Evolutionary conservation across 208 protist genomes (phyloP), one percentile per base, ranked within the genome.

Genomic region (Crithidia thermophila): DNA sequence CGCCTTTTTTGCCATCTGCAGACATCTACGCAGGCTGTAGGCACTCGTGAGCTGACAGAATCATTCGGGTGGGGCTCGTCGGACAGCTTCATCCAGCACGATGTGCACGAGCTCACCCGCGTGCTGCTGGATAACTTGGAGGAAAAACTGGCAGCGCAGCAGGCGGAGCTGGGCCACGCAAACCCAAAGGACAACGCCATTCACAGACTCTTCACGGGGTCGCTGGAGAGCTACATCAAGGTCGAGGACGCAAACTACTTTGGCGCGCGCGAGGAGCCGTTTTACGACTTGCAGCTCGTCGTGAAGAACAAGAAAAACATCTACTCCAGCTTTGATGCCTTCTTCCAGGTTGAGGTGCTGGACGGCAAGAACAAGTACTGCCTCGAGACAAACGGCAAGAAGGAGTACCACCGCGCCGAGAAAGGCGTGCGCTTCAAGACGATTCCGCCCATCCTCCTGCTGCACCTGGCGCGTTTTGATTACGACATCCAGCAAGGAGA

Each of bases 341-440:
- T 96, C 60, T 88, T 96, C 52, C 85, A 95, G 53, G 82, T 88
- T n/a, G 93, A 98, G 66, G 81, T 90, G 21, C 83, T 98, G 20
- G 88, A 97, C 31, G 95, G 95, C 21, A 95, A 97, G 45, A 98
- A 98, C 67, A 93, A 93, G 58, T 97, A 98, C 69, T 90, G 90
- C 61, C 58, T 94, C 16, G 95, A 97, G 58, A 57, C 69, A 20
- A 77, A 95, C 68, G 94, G 90, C 0, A 74, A 75, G 36, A 92
- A 91, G 58, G 74, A 74, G 25, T 94, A 88, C 49, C 85, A 97
- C 65, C 79, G 87, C 21, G 92, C 93, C 8, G 90, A 95, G 49
- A 96, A 96, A 72, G 93, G 93, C 16, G 82, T 91, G 20, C 82
- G 82, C 4, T 71, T 98, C 40, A 93, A 90, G 49, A 74, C 47